Evolutionary conservation across 495 filamentous ascomycete genomes (phyloP).

Genomic region (Daldinia childiae): DNA sequence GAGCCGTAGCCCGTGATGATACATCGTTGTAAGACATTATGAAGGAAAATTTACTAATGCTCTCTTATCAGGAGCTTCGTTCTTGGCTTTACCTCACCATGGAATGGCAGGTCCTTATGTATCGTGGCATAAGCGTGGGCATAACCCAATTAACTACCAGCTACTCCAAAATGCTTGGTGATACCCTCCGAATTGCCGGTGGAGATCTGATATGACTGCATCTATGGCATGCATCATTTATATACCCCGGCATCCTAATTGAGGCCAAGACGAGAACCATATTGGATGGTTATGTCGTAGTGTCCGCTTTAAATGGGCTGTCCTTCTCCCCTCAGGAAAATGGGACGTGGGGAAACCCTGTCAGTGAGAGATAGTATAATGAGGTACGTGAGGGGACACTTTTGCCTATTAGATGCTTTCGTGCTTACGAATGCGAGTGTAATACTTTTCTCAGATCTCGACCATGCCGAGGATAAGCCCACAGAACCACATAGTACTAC

Average conservation of each 20-base stretch:
- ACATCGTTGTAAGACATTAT: constrained; percentile 32
- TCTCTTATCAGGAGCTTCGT: background rate
- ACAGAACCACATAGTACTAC: background rate
- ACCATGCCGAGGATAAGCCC: no score
- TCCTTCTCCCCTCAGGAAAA: constrained; percentile 1
- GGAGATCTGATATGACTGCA: constrained; percentile 9
- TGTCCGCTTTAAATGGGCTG: constrained; percentile 31
- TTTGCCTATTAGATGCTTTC: constrained; percentile 25
- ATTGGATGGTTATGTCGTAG: constrained; percentile 14
- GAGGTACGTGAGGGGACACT: constrained; percentile 1
- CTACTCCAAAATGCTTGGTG: background rate
- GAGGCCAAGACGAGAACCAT: background rate
- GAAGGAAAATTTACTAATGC: background rate
- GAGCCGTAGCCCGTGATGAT: constrained; percentile 35
- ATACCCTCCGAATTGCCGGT: constrained; percentile 29
- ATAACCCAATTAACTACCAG: background rate
- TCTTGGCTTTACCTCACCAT: background rate
- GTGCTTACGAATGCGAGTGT: constrained; percentile 19
- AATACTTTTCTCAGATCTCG: constrained; percentile 3
- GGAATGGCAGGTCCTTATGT: background rate
- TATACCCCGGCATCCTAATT: constrained; percentile 16
- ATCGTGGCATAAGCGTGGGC: background rate
- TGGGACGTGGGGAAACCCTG: constrained; percentile 37
- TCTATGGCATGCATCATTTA: constrained; percentile 12
- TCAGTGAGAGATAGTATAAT: constrained; percentile 10